Evolutionary conservation across 257 asterid species (phyloP), one percentile per base, ranked within the genome.

Genomic region (Plectranthus barbatus): DNA sequence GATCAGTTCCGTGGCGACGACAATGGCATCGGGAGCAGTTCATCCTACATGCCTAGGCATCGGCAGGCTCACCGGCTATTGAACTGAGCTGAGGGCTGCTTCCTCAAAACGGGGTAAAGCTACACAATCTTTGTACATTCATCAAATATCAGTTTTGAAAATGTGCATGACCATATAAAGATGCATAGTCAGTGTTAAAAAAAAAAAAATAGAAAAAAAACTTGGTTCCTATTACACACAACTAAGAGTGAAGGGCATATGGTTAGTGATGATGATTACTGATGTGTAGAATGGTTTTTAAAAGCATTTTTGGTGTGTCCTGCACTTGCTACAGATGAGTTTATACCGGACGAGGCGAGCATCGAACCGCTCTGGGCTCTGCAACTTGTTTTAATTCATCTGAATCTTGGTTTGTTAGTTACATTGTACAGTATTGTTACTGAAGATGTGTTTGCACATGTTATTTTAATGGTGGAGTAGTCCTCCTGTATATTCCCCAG

Each of bases 31-130:
- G 85, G 83, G 21, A 24, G 81, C 20, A 59, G 81, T 69, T 70
- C 96, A 2, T 74, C 95, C 26, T 89, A 82, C 77, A 58, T 81
- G 81, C 85, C 83, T 50, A 78, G 86, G 78, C 93, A 78, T 71
- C 89, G 81, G 0, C 88, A 81, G 68, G 82, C 95, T 67, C 90
- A 80, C 74, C 87, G 81, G 75, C 69, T 84, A 66, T 63, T 85
- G 78, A 85, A 79, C 74, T 81, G 89, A 92, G n/a, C n/a, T n/a
- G n/a, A n/a, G n/a, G 79, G 87, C 76, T 77, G 76, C 69, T 90
- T 92, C 67, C 79, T 93, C 56, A 94, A 89, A 80, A 83, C 90
- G 8, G 91, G 72, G 72, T 57, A 47, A 67, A 56, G 34, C 62
- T 56, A 40, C 40, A 31, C 62, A 36, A 9, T 36, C 62, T 56